Evolutionary conservation across 1,284 basidiomycete species (phyloP), one percentile per base, ranked within the genome.

Genomic region (Schizophyllum commune): DNA sequence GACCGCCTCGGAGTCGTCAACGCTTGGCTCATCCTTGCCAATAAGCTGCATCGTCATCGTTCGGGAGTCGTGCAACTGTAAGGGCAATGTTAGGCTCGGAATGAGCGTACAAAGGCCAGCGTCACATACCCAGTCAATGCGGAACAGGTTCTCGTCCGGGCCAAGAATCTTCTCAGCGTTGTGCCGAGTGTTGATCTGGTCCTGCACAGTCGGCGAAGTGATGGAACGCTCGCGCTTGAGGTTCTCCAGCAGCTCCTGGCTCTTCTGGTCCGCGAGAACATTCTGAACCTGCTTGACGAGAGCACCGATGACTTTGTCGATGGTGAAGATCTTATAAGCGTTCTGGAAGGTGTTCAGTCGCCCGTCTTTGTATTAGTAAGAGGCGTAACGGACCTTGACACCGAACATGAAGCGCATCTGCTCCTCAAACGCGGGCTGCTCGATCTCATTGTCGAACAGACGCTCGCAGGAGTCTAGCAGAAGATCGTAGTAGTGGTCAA

Each of bases 321-420:
- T 77, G 0, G 95, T 97, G 71, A 96, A 97, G 69, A 92, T 84
- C 69, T 89, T 89, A 73, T 92, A 96, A 0, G 85, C 85, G 51
- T 87, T 77, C 87, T 89, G 62, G 2, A 9, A 47, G 39, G 17
- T 17, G 39, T 47, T 47, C 17, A 47, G 39, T 3, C 3, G 39
- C 9, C 27, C 5, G 2, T 2, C 5, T 27, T 27, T 2, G 27
- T 5, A 27, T 5, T 3, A 27, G 3, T 27, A 3, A 27, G 5
- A 27, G 27, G 5, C 27, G 27, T 21, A 20, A 62, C 71, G n/a
- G 56, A 84, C 88, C 78, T 84, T 83, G 63, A 89, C 87, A 27
- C 94, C 94, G 75, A 96, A 98, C 86, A 98, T 93, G 66, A 83
- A 83, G 33, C 96, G 81, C 75, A 96, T 84, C 67, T 91, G 90